phyloP scores from a whole-genome alignment of 2,329 filamentous ascomycete genomes.

The Blastomyces parvus region DNA sequence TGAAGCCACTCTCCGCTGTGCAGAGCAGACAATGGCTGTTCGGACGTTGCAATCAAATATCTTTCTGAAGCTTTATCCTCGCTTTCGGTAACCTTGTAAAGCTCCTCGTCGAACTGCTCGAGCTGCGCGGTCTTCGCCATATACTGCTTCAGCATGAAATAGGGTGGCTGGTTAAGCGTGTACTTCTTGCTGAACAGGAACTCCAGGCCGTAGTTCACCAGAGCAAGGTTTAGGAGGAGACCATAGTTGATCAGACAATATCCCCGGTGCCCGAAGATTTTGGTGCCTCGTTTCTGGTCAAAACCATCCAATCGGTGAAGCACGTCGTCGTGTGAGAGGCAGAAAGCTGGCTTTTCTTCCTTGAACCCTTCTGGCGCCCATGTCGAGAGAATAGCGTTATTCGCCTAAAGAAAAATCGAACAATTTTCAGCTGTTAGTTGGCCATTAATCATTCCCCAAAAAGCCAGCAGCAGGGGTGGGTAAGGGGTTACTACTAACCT shows the following conservation, averaged over 20 bases:
- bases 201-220: conserved; percentile 90
- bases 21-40: conserved; percentile 88
- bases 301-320: conserved; percentile 80
- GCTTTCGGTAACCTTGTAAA: conserved; percentile 79
- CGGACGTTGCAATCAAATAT: conserved; percentile 71
- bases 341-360: conserved; percentile 60
- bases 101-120: conserved; percentile 92
- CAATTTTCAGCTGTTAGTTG: background rate
- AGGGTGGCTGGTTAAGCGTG: conserved; percentile 73
- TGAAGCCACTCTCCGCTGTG: conserved; percentile 92
- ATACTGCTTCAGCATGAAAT: conserved; percentile 88
- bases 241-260: conserved; percentile 89
- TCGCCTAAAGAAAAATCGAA: conserved; percentile 44
- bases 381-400: conserved; percentile 66
- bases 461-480: background rate
- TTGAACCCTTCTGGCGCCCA: conserved; percentile 71
- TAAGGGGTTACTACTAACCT: conserved; percentile 43
- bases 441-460: background rate
- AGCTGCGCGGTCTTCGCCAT: conserved; percentile 99
- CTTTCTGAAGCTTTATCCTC: conserved; percentile 84
- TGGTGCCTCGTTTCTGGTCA: conserved; percentile 84
- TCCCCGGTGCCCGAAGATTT: conserved; percentile 87
- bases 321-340: conserved; percentile 90
- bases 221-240: conserved; percentile 80
- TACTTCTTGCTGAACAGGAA: conserved; percentile 77